Percentiles rank a stretch among this genome's conserved stretches.
These are phyloP conservation scores for Mortierella sp. DNA, from an alignment of 371 early-diverging fungal genomes.

Conservation along the genomic window DNA sequence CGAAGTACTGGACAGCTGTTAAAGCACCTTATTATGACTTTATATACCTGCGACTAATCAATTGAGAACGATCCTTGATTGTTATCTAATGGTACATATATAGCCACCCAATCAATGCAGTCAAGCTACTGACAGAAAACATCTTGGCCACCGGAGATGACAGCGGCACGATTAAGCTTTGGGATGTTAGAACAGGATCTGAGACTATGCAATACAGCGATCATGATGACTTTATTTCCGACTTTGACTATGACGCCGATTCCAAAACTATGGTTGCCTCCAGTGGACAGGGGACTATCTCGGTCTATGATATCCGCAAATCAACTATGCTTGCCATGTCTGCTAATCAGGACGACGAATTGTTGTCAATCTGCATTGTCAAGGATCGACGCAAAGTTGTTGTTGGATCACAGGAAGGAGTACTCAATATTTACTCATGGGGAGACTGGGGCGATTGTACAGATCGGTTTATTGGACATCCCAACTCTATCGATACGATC, in stretches of 20 bases:
- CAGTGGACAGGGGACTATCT: conserved; percentile 92
- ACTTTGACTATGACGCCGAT: conserved; percentile 74
- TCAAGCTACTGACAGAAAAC: conserved; percentile 75
- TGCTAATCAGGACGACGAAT: conserved; percentile 93
- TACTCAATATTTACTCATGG: conserved; percentile 82
- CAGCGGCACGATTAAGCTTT: conserved; percentile 89
- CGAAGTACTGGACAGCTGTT: background rate
- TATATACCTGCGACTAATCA: background rate
- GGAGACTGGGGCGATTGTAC: conserved; percentile 93
- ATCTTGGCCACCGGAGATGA: conserved; percentile 94
- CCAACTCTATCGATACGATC: conserved; percentile 86
- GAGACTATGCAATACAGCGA: conserved; percentile 78
- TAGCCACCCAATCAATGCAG: conserved; percentile 80
- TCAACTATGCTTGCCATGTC: conserved; percentile 83
- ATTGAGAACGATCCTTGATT: background rate
- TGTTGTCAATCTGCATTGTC: conserved; percentile 83
- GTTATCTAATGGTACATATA: background rate
- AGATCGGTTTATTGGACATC: conserved; percentile 94
- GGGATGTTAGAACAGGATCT: conserved; percentile 86
- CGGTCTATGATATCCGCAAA: conserved; percentile 91
- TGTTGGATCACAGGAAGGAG: conserved; percentile 92
- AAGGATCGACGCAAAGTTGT: conserved; percentile 84
- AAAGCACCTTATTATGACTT: background rate
- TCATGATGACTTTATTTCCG: conserved; percentile 91
- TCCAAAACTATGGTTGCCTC: conserved; percentile 78